Base-by-base conservation (phyloP, 345 rosid species). In the Gossypium turneri region DNA sequence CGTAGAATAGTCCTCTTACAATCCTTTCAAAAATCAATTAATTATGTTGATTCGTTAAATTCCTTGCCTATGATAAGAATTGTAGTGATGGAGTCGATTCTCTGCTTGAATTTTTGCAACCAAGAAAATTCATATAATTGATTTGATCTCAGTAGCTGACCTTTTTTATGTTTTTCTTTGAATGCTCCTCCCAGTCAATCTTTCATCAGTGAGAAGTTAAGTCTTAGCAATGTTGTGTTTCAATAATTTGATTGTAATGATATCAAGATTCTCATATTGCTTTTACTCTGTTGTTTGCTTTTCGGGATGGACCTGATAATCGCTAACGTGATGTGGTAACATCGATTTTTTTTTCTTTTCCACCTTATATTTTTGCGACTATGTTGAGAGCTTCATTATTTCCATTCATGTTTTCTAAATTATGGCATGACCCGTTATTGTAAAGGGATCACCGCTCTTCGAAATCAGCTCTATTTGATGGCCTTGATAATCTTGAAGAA, bases 401-500 rank as follows among this genome's bases (percentile, higher is more conserved):
- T 27, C 4, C 22, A 1, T 34, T 20, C 43, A 10, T 24, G 19
- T 58, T 73, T 47, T 60, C 64, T 60, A 62, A n/a, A 17, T 17
- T 11, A 47, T 29, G 19, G 29, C 29, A 15, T 48, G 52, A 57
- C 13, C 12, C 12, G 1, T 74, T 67, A 17, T 62, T 70, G 27
- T 80, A 76, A 72, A 92, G 97, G 88, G 97, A 92, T 76, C 77
- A 84, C 64, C 94, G 93, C 69, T 76, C 61, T 67, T 83, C 94
- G 20, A 88, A 82, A 84, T 66, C 90, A 9, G 79, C 92, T 74
- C 87, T 92, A 7, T 90, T 91, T 53, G 95, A 90, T 72, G 84
- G 85, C 0, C 80, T 82, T 70, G 90, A 90, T 65, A 86, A 91
- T 65, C 89, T 92, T 50, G 98, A 92, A 80, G 98, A 91, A 85